These are phyloP conservation scores for Mimosa pudica DNA, from an alignment of 306 rosid genomes.

Conservation along the genomic window DNA sequence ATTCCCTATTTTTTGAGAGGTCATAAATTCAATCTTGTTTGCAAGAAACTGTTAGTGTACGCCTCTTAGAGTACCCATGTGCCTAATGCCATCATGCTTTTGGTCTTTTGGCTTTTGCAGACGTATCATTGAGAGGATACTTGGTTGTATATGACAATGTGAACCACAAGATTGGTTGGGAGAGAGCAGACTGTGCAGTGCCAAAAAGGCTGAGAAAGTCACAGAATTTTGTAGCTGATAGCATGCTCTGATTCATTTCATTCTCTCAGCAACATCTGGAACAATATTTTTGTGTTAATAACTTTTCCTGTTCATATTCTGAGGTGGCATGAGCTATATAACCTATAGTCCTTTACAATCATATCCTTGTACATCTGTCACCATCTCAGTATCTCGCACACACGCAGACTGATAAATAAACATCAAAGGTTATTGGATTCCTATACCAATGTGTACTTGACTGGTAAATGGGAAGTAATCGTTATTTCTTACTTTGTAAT, in stretches of 20 bases:
- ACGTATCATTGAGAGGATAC: constrained; percentile 69
- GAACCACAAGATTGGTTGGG: constrained; percentile 78
- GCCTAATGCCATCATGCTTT: not conserved
- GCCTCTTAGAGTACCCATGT: too few relatives aligned
- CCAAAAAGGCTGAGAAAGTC: constrained; percentile 49
- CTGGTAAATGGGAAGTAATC: not conserved
- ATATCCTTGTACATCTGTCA: not conserved
- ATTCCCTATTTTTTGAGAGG: too few relatives aligned
- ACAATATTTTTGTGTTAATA: not conserved
- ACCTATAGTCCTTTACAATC: not conserved
- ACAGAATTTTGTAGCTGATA: constrained; percentile 32
- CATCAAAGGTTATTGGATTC: not conserved
- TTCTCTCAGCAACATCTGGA: not conserved
- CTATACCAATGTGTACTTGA: not conserved
- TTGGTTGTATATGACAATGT: constrained; percentile 72
- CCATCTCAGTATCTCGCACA: not conserved
- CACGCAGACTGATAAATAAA: not conserved
- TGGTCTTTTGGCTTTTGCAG: constrained; percentile 45
- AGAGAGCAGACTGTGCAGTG: constrained; percentile 48
- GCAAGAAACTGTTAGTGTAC: too few relatives aligned
- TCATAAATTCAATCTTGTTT: too few relatives aligned
- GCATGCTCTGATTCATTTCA: constrained; percentile 26
- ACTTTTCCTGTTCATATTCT: not conserved
- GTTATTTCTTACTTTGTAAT: not conserved
- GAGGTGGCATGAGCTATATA: not conserved